Evolutionary conservation across 345 rosid species (phyloP), one percentile per base, ranked within the genome.

Genomic region (Salix udensis): DNA sequence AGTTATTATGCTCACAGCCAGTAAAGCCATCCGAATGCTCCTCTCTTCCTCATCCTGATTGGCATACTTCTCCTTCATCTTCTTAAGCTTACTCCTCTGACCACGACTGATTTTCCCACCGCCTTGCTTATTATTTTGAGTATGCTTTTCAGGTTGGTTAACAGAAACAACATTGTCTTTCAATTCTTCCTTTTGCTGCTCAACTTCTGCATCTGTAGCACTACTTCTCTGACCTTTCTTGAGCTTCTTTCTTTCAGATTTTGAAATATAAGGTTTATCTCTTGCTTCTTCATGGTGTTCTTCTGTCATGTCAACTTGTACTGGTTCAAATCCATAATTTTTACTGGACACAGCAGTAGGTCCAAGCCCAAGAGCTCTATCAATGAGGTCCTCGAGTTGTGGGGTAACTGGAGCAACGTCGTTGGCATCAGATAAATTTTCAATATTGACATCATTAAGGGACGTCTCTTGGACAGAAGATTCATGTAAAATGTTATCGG

Each of bases 41-140:
- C 95, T 88, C 84, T 91, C 97, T 87, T 96, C 98, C 86, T 96
- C 99, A 53, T 96, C 99, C 84, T 96, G 99, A 84, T 92, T 85
- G 31, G 93, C 97, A 82, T 94, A 96, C 84, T 94, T 96, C 87
- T 93, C 98, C 90, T 96, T 94, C 87, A 94, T 96, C 88, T 94
- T 96, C 89, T 93, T 96, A 61, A 91, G 92, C 81, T 93, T 96
- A 50, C 97, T 86, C 80, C 75, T 91, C 86, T 92, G 96, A 76
- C 99, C 97, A 80, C 99, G 98, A 79, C 84, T 88, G 71, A 89
- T 31, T 84, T 92, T 96, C 72, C 88, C 95, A 75, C 82, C 85
- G 28, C 83, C 89, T 58, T 86, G 87, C 78, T 87, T 93, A 77
- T 68, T 82, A 46, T 71, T 84, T 70, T 87, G 85, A 58, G 44